Evolutionary conservation across 768 basidiomycete species (phyloP).

Genomic region (Trametes elegans): DNA sequence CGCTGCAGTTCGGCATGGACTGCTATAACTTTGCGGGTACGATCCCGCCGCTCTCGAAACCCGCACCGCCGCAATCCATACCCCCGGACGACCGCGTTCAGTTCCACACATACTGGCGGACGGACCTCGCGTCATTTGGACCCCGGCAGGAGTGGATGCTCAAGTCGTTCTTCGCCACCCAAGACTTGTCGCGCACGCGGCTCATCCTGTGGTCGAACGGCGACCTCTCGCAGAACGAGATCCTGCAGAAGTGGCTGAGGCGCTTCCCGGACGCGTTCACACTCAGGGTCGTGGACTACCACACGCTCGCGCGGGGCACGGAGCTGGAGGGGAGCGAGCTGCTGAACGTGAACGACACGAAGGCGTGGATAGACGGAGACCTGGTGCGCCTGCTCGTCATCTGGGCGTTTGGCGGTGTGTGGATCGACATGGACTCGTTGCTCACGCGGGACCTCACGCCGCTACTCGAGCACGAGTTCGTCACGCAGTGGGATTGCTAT

Average conservation of each 20-base stretch:
- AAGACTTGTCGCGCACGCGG: slow-evolving; percentile 59
- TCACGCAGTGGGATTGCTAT: slow-evolving; percentile 99
- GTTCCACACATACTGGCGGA: slow-evolving; percentile 94
- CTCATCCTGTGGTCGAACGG: slow-evolving; percentile 94
- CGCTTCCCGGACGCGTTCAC: slow-evolving; percentile 72
- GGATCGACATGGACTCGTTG: slow-evolving; percentile 98
- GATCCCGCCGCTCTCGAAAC: slow-evolving; percentile 38
- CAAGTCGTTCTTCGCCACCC: slow-evolving; percentile 92
- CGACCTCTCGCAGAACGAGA: slow-evolving; percentile 52
- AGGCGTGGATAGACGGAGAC: slow-evolving; percentile 96
- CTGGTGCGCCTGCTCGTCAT: slow-evolving; percentile 83
- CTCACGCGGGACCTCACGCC: slow-evolving; percentile 86
- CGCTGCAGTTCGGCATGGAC: slow-evolving; percentile 76
- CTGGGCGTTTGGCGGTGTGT: slow-evolving; percentile 90
- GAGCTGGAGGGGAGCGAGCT: slow-evolving; percentile 64
- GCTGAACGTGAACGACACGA: slow-evolving; percentile 62
- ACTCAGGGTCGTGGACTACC: slow-evolving; percentile 67
- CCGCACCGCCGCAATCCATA: slow-evolving; percentile 2
- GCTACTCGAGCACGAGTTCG: slow-evolving; percentile 90
- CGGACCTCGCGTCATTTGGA: slow-evolving; percentile 79
- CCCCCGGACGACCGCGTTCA: slow-evolving; percentile 43
- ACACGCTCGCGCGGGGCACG: slow-evolving; percentile 68
- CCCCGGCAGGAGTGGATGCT: slow-evolving; percentile 88
- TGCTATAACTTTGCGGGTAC: slow-evolving; percentile 94
- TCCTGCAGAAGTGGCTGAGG: slow-evolving; percentile 57